A percentile compares a stretch with the other conserved stretches of the same genome.
These are phyloP conservation scores for Penicillium sumatraense DNA, from an alignment of 2,329 filamentous ascomycete genomes.

Conservation along the genomic window DNA sequence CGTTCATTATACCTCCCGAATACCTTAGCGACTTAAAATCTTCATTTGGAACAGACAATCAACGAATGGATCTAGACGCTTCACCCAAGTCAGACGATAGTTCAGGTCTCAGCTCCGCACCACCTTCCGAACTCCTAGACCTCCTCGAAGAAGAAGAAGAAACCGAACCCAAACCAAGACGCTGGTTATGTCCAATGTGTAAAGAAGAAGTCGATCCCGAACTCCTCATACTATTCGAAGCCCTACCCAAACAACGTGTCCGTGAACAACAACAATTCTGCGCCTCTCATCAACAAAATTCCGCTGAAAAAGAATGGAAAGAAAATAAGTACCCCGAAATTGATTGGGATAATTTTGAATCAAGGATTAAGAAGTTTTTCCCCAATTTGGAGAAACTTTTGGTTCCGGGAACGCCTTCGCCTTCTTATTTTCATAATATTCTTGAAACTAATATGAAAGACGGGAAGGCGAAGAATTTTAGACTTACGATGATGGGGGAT, in stretches of 20 bases:
- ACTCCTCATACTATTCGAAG: slow-evolving; percentile 59
- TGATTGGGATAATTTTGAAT: slow-evolving; percentile 67
- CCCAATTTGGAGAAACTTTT: slow-evolving; percentile 63
- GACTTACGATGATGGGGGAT: slow-evolving; percentile 54
- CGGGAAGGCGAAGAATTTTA: slow-evolving; percentile 64
- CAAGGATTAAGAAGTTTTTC: slow-evolving; percentile 63
- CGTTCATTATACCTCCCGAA: slow-evolving; percentile 33
- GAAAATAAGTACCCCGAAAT: slow-evolving; percentile 70
- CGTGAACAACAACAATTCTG: slow-evolving; percentile 61
- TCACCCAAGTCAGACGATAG: no score
- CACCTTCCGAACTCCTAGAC: slow-evolving; percentile 22
- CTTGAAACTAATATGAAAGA: slow-evolving; percentile 60
- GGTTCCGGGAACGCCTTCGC: slow-evolving; percentile 47
- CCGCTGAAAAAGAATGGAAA: slow-evolving; percentile 56
- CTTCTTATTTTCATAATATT: slow-evolving; percentile 65
- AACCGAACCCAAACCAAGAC: slow-evolving; percentile 12
- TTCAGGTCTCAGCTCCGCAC: slow-evolving; percentile 36
- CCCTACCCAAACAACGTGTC: slow-evolving; percentile 38
- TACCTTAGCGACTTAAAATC: slow-evolving; percentile 26
- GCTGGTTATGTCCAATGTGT: slow-evolving; percentile 69
- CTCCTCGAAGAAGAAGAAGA: slow-evolving; percentile 17
- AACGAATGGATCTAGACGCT: slow-evolving; percentile 25
- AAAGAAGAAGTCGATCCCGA: slow-evolving; percentile 60
- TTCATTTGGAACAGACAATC: slow-evolving; percentile 29
- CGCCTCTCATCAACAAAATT: slow-evolving; percentile 61